Evolutionary conservation across 305 asterid genomes (phyloP), one percentile per base, ranked within the genome.

Genomic region (Euphrasia arctica): DNA sequence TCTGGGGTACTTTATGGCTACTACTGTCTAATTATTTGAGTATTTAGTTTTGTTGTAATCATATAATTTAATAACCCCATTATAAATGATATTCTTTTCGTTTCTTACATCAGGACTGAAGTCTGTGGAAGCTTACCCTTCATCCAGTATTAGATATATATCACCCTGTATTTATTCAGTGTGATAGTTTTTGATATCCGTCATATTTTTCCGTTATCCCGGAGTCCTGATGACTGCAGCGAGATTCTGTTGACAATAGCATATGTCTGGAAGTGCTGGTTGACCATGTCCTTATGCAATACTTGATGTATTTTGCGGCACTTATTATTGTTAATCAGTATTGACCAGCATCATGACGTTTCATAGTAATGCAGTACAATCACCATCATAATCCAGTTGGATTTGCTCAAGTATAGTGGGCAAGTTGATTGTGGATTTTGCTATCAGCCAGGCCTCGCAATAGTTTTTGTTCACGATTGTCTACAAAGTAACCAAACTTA

Each of bases 1-100:
- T 80, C 72, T 72, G 74, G 82, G 95, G 90, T 34, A 34, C 41
- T 34, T 34, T 34, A 34, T 34, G 41, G 41, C 7, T 34, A 34
- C 41, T 34, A 34, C 41, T 34, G 5, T 34, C 41, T 34, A 8
- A 34, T 34, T 34, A 34, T 34, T 34, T 34, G 9, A 34, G 41
- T 8, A 34, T 34, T 34, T 34, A 34, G 41, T 6, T 34, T 34
- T 34, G 41, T 34, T 34, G 41, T 34, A 34, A 34, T 32, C 34
- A 31, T 31, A 3, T 32, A 32, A 32, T 32, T 2, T 32, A 34
- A 34, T 34, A 8, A 34, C 41, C 36, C 41, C 5, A 34, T 6
- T 34, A 34, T 34, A 34, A 34, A 4, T 34, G 41, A 34, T 34
- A 5, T 5, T 5, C 41, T 34, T 34, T 34, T 34, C 41, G 5